A percentile compares a stretch with the other conserved stretches of the same genome.
These are phyloP conservation scores for Arabis hirsuta DNA, from an alignment of 345 rosid species.

Conservation along the genomic window DNA sequence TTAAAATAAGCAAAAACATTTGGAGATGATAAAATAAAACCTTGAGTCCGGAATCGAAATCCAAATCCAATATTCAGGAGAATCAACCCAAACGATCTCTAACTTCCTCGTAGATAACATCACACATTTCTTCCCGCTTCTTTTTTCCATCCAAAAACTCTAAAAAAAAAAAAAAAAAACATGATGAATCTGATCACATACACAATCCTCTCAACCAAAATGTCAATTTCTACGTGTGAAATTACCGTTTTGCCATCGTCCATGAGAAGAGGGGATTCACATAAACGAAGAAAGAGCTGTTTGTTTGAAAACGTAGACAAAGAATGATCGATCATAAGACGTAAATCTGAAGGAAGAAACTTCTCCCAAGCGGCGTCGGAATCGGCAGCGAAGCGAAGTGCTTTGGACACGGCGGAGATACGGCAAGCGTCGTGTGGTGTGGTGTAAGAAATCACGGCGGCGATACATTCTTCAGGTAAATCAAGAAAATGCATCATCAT, in stretches of 20 bases:
- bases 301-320: slow-evolving; percentile 39
- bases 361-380: slow-evolving; percentile 46
- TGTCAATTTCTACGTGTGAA: not conserved
- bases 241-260: slow-evolving; percentile 51
- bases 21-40: slow-evolving; percentile 27
- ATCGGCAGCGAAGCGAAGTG: slow-evolving; percentile 35
- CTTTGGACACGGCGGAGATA: slow-evolving; percentile 38
- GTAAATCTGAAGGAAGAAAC: slow-evolving; percentile 42
- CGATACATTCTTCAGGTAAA: slow-evolving; percentile 47
- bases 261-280: slow-evolving; percentile 40
- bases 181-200: no score
- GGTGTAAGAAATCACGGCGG: slow-evolving; percentile 41
- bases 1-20: not conserved
- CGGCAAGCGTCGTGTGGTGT: slow-evolving; percentile 48
- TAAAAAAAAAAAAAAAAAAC: not conserved
- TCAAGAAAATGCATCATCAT: slow-evolving; percentile 35
- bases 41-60: slow-evolving; percentile 43
- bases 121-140: slow-evolving; percentile 53
- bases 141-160: slow-evolving; percentile 49
- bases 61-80: slow-evolving; percentile 53
- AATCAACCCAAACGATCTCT: slow-evolving; percentile 50
- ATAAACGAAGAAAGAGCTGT: slow-evolving; percentile 44
- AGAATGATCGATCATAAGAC: slow-evolving; percentile 6
- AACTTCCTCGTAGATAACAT: slow-evolving; percentile 57
- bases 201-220: not conserved